Base-by-base conservation (phyloP, 2,329 filamentous ascomycete species). In the Aspergillus sp. region DNA sequence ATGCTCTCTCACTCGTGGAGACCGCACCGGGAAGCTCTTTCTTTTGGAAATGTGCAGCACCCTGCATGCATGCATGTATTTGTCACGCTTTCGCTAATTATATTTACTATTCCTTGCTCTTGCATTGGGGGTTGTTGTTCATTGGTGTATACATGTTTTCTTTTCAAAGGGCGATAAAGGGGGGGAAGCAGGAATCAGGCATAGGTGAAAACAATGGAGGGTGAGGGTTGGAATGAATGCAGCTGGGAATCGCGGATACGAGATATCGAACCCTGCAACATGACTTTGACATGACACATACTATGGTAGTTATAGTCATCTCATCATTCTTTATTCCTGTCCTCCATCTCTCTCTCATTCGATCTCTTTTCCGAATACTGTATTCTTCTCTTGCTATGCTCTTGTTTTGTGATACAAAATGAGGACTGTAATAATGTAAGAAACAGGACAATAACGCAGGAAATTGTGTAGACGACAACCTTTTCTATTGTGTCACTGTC, bases 91-190 rank as follows among this genome's bases (percentile, higher is more conserved):
- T 53, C 39, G 47, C 19, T 44, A 44, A 19, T 47, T 58, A 36
- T 57, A 44, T 53, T 48, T 41, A 41, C 48, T 49, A 44, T 36
- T 36, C 32, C 32, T 36, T 36, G 32, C 32, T 38, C 58, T 51
- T 36, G 39, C 52, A 57, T 58, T 63, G 60, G 56, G 58, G 32
- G 32, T 36, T 36, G 32, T 36, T 36, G 32, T 36, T 62, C 60
- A 55, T 59, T 59, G 54, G 58, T 64, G 47, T 64, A 61, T 61
- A 57, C 25, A 21, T 30, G 25, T 13, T 50, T 50, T 50, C 6
- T 10, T 27, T 27, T 2, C 8, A 23, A 11, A 21, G 19, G 41
- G 17, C 8, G 21, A 44, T 13, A 51, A 41, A 17, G 48, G 36
- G 44, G 48, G 49, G 52, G 57, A 50, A 49, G 32, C 32, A 36